Percentiles rank a stretch among this genome's conserved stretches.
Evolutionary conservation across 2,329 filamentous ascomycete genomes (phyloP).

Genomic region (Pyrenophora teres): DNA sequence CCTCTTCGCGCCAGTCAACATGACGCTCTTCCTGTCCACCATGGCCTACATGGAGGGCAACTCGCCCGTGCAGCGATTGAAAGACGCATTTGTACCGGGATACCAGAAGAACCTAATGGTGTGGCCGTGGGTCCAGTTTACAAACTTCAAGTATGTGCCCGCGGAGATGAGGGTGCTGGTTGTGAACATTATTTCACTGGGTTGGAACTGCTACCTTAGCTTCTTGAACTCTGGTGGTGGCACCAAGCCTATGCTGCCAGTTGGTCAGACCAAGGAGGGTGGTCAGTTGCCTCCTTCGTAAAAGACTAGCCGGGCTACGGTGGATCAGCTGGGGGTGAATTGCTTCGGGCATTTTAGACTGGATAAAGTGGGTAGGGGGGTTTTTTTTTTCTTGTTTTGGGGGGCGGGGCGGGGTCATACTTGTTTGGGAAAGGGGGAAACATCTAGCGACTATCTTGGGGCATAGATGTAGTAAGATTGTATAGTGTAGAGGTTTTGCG

Average conservation of each 20-base stretch:
- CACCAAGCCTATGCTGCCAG: slow-evolving; percentile 11
- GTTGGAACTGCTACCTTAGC: slow-evolving; percentile 52
- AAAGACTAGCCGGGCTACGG: neutral
- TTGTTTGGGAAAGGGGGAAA: too few species aligned
- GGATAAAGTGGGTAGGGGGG: too few species aligned
- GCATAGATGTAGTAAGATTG: too few species aligned
- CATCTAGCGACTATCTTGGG: too few species aligned
- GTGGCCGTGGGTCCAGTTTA: slow-evolving; percentile 82
- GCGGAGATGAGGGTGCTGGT: slow-evolving; percentile 82
- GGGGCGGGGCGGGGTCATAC: too few species aligned
- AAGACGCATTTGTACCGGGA: slow-evolving; percentile 70
- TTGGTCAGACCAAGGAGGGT: slow-evolving; percentile 29
- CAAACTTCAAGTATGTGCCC: slow-evolving; percentile 88
- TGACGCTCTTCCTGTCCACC: slow-evolving; percentile 76
- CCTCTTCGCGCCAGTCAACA: slow-evolving; percentile 81
- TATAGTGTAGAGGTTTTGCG: too few species aligned
- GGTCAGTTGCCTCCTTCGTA: slow-evolving; percentile 36
- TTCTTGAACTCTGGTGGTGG: slow-evolving; percentile 45
- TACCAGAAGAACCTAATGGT: slow-evolving; percentile 84
- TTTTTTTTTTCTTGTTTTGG: too few species aligned
- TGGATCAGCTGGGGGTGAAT: too few species aligned
- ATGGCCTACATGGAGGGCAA: slow-evolving; percentile 82
- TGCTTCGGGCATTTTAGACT: too few species aligned
- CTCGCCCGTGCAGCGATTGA: slow-evolving; percentile 69
- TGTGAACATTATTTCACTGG: slow-evolving; percentile 77